Percentiles rank a stretch among this genome's conserved stretches.
These are phyloP conservation scores for Uromyces viciae-fabae DNA, from an alignment of 1,284 basidiomycete species.

Conservation along the genomic window DNA sequence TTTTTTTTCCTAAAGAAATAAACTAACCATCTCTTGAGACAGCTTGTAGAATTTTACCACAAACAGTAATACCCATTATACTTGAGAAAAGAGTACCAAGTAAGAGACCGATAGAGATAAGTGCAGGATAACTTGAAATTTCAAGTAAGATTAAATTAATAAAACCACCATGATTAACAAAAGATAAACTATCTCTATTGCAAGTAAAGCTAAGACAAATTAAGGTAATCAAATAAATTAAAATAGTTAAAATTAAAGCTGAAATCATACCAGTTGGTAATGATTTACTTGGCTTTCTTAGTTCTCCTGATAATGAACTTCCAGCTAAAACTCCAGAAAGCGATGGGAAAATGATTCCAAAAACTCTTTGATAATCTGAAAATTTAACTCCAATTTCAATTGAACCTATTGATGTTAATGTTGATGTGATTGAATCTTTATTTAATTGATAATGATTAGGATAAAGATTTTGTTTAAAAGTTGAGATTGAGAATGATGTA, in stretches of 20 bases:
- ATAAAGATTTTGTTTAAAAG: slow-evolving; percentile 21
- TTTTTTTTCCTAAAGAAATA: too few species aligned
- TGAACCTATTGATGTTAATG: too few species aligned
- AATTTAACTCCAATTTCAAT: neutral
- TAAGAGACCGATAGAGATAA: slow-evolving; percentile 29
- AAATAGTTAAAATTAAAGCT: slow-evolving; percentile 15
- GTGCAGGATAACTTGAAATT: slow-evolving; percentile 11
- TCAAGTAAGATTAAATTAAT: slow-evolving; percentile 11
- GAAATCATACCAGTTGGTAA: slow-evolving; percentile 23
- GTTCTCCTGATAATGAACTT: slow-evolving; percentile 30
- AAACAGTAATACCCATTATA: slow-evolving; percentile 38
- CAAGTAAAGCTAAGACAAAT: slow-evolving; percentile 23
- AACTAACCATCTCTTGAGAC: slow-evolving; percentile 40
- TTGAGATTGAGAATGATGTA: slow-evolving; percentile 27
- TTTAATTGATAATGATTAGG: slow-evolving; percentile 5
- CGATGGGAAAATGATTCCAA: slow-evolving; percentile 32
- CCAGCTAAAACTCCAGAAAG: slow-evolving; percentile 33
- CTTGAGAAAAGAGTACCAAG: slow-evolving; percentile 24
- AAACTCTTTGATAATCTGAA: slow-evolving; percentile 34
- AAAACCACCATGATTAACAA: neutral
- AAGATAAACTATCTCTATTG: slow-evolving; percentile 10
- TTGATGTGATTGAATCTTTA: neutral
- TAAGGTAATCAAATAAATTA: slow-evolving; percentile 15
- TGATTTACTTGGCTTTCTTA: slow-evolving; percentile 29
- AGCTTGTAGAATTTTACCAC: slow-evolving; percentile 38